Conservation (phyloP, 108 stramenopile species). For the Nannochloropsis salina region DNA sequence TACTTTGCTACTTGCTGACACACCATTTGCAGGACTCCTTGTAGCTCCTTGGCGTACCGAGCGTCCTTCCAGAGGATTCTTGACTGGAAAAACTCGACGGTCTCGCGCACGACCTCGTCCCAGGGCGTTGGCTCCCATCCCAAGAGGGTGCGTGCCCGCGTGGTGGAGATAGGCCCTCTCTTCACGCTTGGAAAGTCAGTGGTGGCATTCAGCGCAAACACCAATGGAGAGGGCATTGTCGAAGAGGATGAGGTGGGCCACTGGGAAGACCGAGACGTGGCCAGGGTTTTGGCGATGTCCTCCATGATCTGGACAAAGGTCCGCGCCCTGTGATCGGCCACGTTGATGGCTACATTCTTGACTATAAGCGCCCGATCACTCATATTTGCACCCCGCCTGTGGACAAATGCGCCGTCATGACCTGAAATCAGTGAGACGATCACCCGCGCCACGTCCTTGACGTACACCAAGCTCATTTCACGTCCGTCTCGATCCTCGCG, state of each 20-base stretch:
- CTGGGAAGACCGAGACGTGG: neutral
- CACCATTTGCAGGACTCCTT: constrained; percentile 1
- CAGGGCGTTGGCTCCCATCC: constrained; percentile 17
- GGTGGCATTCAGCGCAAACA: neutral
- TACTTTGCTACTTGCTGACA: constrained; percentile 17
- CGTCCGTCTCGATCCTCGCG: constrained; percentile 4
- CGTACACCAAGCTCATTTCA: neutral
- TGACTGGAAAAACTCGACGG: neutral
- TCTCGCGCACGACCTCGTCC: neutral
- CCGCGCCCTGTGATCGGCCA: neutral
- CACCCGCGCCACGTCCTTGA: neutral
- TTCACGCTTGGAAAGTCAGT: constrained; percentile 4
- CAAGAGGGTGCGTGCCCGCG: neutral
- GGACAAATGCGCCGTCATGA: neutral
- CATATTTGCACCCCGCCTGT: neutral
- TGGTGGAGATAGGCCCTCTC: neutral
- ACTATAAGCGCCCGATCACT: neutral
- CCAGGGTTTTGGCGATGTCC: neutral
- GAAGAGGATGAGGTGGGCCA: neutral
- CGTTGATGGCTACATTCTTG: neutral
- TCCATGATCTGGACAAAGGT: neutral
- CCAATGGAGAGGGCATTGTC: neutral
- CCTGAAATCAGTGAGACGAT: neutral
- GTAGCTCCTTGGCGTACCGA: neutral
- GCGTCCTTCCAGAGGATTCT: neutral